Percentiles rank a stretch among this genome's conserved stretches.
Conservation (phyloP, 345 rosid genomes). For the Citrus mangshanensis region DNA sequence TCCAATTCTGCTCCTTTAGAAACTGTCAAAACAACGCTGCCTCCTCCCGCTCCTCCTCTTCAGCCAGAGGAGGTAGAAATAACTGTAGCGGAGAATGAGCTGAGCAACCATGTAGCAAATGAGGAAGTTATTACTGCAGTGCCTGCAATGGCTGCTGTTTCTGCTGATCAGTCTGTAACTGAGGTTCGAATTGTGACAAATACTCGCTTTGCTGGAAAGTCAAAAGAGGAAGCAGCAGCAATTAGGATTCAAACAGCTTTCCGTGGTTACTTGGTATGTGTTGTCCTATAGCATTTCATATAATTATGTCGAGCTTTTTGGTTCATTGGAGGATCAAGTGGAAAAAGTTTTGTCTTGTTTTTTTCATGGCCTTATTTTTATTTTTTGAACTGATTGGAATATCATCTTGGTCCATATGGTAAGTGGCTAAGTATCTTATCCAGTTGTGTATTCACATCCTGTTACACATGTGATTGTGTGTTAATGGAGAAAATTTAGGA, state of each 20-base stretch:
- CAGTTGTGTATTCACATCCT: neutral
- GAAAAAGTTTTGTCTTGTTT: neutral
- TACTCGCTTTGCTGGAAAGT: constrained; percentile 53
- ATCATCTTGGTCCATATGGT: neutral
- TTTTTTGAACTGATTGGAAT: neutral
- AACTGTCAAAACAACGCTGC: constrained; percentile 27
- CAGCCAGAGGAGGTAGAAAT: constrained; percentile 48
- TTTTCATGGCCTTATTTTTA: neutral
- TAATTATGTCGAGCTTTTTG: neutral
- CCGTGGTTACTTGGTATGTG: constrained; percentile 74
- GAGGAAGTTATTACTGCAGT: constrained; percentile 26
- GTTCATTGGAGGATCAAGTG: neutral
- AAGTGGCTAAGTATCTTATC: neutral
- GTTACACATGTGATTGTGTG: neutral
- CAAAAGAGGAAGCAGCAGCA: constrained; percentile 78
- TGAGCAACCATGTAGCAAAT: constrained; percentile 26
- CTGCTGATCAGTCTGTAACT: constrained; percentile 31
- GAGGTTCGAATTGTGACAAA: constrained; percentile 31
- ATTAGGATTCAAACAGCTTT: constrained; percentile 84
- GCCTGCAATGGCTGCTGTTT: constrained; percentile 21
- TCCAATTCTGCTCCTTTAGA: constrained; percentile 29
- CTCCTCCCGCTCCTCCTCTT: constrained; percentile 31
- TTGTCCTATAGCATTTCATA: neutral
- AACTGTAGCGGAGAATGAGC: constrained; percentile 44
- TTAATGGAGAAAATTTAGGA: neutral